Base-by-base conservation (phyloP, 169 alveolate genomes). In the Eimeria zaria region DNA sequence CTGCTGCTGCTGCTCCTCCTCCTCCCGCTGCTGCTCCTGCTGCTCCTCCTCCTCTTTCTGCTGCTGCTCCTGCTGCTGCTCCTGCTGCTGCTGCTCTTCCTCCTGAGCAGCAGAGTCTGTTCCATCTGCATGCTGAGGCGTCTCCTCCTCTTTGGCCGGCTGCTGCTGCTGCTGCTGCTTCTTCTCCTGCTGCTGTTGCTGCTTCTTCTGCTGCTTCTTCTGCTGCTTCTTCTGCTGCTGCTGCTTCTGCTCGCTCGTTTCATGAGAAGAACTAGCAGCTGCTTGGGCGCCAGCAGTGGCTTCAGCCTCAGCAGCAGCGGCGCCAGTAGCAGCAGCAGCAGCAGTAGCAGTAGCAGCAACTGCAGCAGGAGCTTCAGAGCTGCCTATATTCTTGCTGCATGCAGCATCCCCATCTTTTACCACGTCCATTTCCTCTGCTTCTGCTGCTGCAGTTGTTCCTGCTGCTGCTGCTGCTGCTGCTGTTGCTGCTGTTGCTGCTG, bases 1-100 rank as follows among this genome's bases (percentile, higher is more conserved):
- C 53, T 81, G 44, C 53, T 81, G 53, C 73, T 81, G 44, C 91
- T 22, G 73, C 33, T 33, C 14, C 36, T 51, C 48, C 51, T 46
- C 74, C 91, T 46, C 74, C 74, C 51, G 73, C 91, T 80, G 67
- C 39, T 30, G 20, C 85, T 78, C 44, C 62, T 74, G 36, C 85
- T 74, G 36, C 85, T 36, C 27, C 39, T 74, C 27, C 85, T 74
- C 27, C 85, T 74, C 60, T 48, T 78, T 33, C 60, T 76, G 87
- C 60, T 41, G 1, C 18, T 76, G 12, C n/a, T 81, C 74, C 60
- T 81, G 91, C 91, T 46, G 91, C 73, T 39, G 22, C 16, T 64
- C 33, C 89, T 76, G 87, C 87, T 81, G 53, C 88, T 20, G 67
- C 62, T 78, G 67, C 88, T 48, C 44, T 30, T 46, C 62, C 51